Evolutionary conservation across 192 early-diverging fungal species (phyloP).

Genomic region (Spinellus fusiger): DNA sequence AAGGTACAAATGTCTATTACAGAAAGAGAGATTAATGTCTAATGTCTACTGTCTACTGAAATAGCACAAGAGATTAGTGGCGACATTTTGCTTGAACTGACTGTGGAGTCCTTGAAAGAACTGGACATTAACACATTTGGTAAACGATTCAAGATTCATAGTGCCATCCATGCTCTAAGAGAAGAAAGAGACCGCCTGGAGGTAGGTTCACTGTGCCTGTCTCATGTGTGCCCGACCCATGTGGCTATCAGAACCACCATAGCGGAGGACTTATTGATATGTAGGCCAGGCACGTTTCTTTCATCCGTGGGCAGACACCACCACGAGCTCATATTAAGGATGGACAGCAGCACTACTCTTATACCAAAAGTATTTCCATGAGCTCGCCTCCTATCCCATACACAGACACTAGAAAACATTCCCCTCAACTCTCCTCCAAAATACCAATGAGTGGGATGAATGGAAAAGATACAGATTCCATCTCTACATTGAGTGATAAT

Average conservation of each 20-base stretch:
- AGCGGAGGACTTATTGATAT: not conserved
- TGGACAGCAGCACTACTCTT: no score
- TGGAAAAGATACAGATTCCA: no score
- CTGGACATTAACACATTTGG: slow-evolving; percentile 56
- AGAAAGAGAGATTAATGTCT: not conserved
- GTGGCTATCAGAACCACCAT: not conserved
- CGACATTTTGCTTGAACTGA: slow-evolving; percentile 51
- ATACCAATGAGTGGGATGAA: no score
- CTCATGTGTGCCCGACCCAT: not conserved
- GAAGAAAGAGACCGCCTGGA: not conserved
- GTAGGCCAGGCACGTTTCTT: no score
- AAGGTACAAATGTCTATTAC: not conserved
- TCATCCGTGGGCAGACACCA: no score
- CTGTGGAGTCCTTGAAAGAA: slow-evolving; percentile 57
- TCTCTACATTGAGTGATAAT: no score
- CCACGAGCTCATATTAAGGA: no score
- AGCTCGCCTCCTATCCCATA: no score
- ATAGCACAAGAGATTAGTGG: slow-evolving; percentile 27
- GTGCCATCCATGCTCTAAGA: slow-evolving; percentile 45
- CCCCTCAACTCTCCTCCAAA: no score
- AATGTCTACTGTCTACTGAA: not conserved
- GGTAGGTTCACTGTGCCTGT: not conserved
- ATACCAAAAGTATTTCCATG: no score
- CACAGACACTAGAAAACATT: no score
- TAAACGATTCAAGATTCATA: slow-evolving; percentile 61